A percentile compares a stretch with the other conserved stretches of the same genome.
Conservation (phyloP, 805 yeast species). For the Sporopachydermia quercuum region DNA sequence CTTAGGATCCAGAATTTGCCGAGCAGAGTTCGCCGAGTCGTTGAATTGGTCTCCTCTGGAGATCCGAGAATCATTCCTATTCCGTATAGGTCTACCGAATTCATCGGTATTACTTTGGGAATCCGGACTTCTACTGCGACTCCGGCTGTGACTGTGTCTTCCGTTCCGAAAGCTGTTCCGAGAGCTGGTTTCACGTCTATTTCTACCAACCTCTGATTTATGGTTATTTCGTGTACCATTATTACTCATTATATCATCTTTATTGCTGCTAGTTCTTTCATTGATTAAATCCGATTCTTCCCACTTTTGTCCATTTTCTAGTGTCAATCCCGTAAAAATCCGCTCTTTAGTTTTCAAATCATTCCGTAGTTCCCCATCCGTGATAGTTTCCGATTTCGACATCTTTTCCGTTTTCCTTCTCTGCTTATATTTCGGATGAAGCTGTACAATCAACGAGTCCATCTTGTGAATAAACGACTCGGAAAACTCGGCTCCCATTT, state of each 20-base stretch:
- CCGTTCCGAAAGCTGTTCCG: background rate
- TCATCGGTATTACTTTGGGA: background rate
- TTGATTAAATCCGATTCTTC: background rate
- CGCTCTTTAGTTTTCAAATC: constrained; percentile 2
- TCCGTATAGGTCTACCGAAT: background rate
- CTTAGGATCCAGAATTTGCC: constrained; percentile 14
- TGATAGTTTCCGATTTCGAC: background rate
- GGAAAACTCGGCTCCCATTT: constrained; percentile 29
- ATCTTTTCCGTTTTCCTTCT: background rate
- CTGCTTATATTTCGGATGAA: constrained; percentile 18
- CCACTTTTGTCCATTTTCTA: background rate
- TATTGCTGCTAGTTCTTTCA: background rate
- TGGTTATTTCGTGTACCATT: too few species aligned
- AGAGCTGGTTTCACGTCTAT: background rate
- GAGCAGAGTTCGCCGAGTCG: constrained; percentile 5
- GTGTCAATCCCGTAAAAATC: background rate
- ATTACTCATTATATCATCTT: too few species aligned
- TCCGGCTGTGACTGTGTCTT: too few species aligned
- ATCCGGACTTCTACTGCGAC: background rate
- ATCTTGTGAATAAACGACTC: constrained; percentile 15
- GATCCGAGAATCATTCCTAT: background rate
- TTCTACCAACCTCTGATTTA: too few species aligned
- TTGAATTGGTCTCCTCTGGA: constrained; percentile 7
- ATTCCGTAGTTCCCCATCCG: too few species aligned
- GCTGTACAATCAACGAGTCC: constrained; percentile 14